These are phyloP conservation scores for Calonectria leucothoes DNA, from an alignment of 2,329 filamentous ascomycete genomes.

Conservation along the genomic window DNA sequence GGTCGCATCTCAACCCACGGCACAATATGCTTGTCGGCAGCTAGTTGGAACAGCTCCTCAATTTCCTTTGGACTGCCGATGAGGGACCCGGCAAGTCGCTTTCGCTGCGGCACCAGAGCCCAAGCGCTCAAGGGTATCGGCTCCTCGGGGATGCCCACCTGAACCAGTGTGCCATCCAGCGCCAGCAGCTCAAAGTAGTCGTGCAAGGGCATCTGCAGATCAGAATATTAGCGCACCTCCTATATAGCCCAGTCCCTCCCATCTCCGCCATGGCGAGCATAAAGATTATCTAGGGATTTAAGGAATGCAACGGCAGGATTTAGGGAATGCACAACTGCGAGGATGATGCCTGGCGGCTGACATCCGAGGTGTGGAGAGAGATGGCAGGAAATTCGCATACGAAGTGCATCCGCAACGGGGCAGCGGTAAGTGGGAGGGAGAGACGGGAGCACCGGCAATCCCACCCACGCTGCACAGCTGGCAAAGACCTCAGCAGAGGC, in stretches of 20 bases:
- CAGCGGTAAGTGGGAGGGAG: neutral
- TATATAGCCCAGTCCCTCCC: neutral
- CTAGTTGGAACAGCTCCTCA: conserved; percentile 68
- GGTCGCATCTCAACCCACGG: conserved; percentile 66
- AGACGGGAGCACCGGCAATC: neutral
- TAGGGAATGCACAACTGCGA: neutral
- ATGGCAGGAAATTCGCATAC: neutral
- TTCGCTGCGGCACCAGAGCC: conserved; percentile 25
- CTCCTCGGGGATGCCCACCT: conserved; percentile 67
- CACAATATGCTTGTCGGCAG: conserved; percentile 65
- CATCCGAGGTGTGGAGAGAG: neutral
- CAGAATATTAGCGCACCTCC: conserved; percentile 1
- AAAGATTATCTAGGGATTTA: neutral
- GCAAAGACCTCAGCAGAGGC: neutral
- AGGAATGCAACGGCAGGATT: neutral
- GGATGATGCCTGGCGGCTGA: neutral
- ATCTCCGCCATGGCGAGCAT: neutral
- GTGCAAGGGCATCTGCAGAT: conserved; percentile 32
- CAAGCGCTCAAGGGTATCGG: conserved; percentile 32
- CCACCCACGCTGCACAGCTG: neutral
- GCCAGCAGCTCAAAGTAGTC: conserved; percentile 51
- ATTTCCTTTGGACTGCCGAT: conserved; percentile 67
- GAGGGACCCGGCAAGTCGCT: conserved; percentile 46
- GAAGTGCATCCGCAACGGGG: neutral
- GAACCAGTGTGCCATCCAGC: conserved; percentile 67